These are phyloP conservation scores for Elongisporangium senticosum DNA, from an alignment of 352 stramenopile genomes.

Conservation along the genomic window DNA sequence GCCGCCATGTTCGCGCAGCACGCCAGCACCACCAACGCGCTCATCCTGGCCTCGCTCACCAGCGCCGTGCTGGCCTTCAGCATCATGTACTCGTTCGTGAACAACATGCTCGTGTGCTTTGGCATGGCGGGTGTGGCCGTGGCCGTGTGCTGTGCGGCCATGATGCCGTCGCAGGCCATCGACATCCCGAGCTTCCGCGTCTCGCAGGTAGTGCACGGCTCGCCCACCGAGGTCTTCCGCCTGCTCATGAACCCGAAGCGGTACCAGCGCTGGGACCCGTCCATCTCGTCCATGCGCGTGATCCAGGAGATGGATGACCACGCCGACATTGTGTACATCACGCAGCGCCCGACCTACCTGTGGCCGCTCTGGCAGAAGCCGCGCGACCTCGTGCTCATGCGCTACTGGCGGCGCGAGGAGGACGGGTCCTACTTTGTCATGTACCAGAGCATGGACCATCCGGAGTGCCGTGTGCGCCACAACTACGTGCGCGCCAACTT, in stretches of 20 bases:
- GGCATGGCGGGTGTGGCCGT: slow-evolving; percentile 56
- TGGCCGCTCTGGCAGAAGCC: slow-evolving; percentile 86
- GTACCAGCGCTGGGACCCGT: slow-evolving; percentile 80
- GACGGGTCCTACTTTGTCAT: slow-evolving; percentile 89
- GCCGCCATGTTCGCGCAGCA: slow-evolving; percentile 80
- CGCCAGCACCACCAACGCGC: slow-evolving; percentile 64
- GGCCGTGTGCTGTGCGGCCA: slow-evolving; percentile 59
- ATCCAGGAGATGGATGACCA: slow-evolving; percentile 85
- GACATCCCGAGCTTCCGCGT: slow-evolving; percentile 83
- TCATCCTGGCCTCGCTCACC: slow-evolving; percentile 58
- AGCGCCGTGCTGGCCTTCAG: slow-evolving; percentile 75
- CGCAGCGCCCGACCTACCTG: slow-evolving; percentile 75
- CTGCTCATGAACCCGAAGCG: slow-evolving; percentile 83
- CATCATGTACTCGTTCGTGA: slow-evolving; percentile 82
- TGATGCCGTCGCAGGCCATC: slow-evolving; percentile 61
- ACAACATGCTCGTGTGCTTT: slow-evolving; percentile 81
- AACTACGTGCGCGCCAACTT: slow-evolving; percentile 83
- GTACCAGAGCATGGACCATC: slow-evolving; percentile 86
- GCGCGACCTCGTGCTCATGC: slow-evolving; percentile 81
- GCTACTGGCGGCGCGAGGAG: slow-evolving; percentile 86
- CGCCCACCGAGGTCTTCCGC: slow-evolving; percentile 76
- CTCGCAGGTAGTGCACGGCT: slow-evolving; percentile 80
- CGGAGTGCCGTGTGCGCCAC: slow-evolving; percentile 79
- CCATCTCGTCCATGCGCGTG: slow-evolving; percentile 72
- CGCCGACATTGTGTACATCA: slow-evolving; percentile 86